These are phyloP conservation scores for Coprinopsis sp. DNA, from an alignment of 768 basidiomycete genomes.

Conservation along the genomic window DNA sequence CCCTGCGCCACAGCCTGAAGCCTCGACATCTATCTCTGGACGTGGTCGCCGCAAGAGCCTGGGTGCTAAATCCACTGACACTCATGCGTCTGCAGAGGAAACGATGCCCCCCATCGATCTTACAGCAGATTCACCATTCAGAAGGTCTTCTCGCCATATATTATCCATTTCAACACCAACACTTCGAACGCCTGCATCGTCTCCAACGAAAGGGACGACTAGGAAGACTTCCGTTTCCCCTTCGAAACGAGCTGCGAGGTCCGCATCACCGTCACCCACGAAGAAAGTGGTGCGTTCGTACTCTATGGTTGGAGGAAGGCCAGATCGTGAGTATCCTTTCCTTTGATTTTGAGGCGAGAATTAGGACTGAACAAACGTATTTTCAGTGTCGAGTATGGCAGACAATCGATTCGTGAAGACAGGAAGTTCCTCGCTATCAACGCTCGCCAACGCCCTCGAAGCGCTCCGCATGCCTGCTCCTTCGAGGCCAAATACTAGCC, in stretches of 20 bases:
- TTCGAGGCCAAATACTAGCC: slow-evolving; percentile 59
- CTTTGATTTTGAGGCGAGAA: background rate
- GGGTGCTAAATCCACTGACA: too few relatives aligned
- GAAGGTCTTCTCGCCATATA: slow-evolving; percentile 3
- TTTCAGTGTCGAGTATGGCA: slow-evolving; percentile 13
- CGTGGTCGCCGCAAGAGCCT: too few relatives aligned
- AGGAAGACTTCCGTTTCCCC: background rate
- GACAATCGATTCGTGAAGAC: slow-evolving; percentile 20
- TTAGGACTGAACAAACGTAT: slow-evolving; percentile 7
- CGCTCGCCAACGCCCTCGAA: slow-evolving; percentile 62
- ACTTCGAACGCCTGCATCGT: background rate
- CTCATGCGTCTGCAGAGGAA: too few relatives aligned
- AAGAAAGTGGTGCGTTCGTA: slow-evolving; percentile 14
- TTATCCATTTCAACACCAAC: slow-evolving; percentile 4
- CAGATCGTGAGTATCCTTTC: slow-evolving; percentile 9
- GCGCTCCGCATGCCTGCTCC: slow-evolving; percentile 66
- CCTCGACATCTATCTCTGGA: too few relatives aligned
- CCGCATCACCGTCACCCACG: slow-evolving; percentile 2
- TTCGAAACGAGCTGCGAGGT: too few relatives aligned
- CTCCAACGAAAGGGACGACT: slow-evolving; percentile 1
- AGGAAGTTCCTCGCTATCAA: slow-evolving; percentile 48
- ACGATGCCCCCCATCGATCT: too few relatives aligned
- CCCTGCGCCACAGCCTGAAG: too few relatives aligned
- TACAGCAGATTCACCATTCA: slow-evolving; percentile 5
- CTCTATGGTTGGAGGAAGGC: slow-evolving; percentile 10